Percentiles rank a stretch among this genome's conserved stretches.
Evolutionary conservation across 345 rosid genomes (phyloP).

Genomic region (Jatropha curcas): DNA sequence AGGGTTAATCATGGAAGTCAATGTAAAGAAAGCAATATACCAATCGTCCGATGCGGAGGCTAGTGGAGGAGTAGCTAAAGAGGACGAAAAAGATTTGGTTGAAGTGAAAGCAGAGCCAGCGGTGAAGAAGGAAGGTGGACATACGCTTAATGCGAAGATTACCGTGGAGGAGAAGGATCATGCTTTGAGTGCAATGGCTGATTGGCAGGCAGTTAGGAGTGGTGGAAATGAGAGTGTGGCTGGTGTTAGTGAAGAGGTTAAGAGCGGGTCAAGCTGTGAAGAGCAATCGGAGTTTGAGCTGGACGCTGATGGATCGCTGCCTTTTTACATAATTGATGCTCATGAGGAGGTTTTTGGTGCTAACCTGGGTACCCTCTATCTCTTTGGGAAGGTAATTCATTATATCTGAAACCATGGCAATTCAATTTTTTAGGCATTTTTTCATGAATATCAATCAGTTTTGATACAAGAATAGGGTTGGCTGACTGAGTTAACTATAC

Average conservation of each 20-base stretch:
- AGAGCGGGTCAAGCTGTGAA: slow-evolving; percentile 32
- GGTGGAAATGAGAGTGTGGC: slow-evolving; percentile 33
- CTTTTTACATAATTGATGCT: slow-evolving; percentile 76
- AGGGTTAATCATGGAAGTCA: slow-evolving; percentile 24
- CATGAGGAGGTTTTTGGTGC: slow-evolving; percentile 83
- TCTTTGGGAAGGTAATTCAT: slow-evolving; percentile 83
- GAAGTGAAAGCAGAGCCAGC: slow-evolving; percentile 43
- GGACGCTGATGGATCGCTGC: slow-evolving; percentile 65
- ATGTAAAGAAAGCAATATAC: slow-evolving; percentile 27
- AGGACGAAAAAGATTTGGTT: slow-evolving; percentile 19
- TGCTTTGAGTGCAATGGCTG: slow-evolving; percentile 74
- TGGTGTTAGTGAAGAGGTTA: slow-evolving; percentile 25
- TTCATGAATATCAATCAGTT: not conserved
- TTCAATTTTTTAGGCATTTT: not conserved
- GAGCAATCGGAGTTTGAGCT: slow-evolving; percentile 67
- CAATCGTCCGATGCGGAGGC: slow-evolving; percentile 5
- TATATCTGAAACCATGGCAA: not conserved
- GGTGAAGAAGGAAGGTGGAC: slow-evolving; percentile 33
- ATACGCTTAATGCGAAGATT: slow-evolving; percentile 71
- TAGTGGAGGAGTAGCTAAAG: slow-evolving; percentile 23
- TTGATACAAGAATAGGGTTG: not conserved
- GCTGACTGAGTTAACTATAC: not conserved
- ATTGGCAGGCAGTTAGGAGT: slow-evolving; percentile 68
- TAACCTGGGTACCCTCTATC: slow-evolving; percentile 75
- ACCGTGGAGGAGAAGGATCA: slow-evolving; percentile 56